phyloP scores from a whole-genome alignment of 768 basidiomycete species.

The Rhizopogon vinicolor region DNA sequence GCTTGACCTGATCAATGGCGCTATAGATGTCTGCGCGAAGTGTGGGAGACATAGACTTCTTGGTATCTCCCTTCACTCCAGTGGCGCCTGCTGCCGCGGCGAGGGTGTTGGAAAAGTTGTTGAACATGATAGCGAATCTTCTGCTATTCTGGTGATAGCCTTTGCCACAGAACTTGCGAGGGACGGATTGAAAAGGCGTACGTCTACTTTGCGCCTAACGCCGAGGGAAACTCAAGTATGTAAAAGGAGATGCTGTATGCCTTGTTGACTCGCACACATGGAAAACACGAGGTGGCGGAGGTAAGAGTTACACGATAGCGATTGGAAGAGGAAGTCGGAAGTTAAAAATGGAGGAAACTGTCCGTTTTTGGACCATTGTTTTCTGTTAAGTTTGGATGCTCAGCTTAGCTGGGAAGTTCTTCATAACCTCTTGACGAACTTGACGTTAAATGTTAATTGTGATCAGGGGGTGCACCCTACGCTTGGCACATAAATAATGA shows the following conservation, averaged over 20 bases:
- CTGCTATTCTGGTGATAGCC: constrained; percentile 2
- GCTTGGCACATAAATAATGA: neutral
- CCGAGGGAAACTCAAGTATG: constrained; percentile 10
- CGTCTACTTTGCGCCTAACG: neutral
- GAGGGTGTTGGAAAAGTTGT: constrained; percentile 39
- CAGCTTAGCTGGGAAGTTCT: neutral
- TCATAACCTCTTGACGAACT: neutral
- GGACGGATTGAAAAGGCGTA: neutral
- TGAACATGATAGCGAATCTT: constrained; percentile 35
- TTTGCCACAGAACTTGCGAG: neutral
- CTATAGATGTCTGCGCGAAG: constrained; percentile 49
- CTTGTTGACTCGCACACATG: constrained; percentile 7
- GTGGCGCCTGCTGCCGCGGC: constrained; percentile 25
- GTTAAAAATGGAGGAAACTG: neutral
- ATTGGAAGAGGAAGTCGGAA: neutral
- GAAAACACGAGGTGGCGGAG: constrained; percentile 17
- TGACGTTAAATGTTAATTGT: constrained; percentile 1
- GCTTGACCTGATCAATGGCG: constrained; percentile 40
- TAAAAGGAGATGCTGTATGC: constrained; percentile 8
- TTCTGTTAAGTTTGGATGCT: neutral
- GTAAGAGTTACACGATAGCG: neutral
- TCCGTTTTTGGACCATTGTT: neutral
- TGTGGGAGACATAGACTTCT: constrained; percentile 43
- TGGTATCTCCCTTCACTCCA: constrained; percentile 19
- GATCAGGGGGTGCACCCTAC: neutral